Evolutionary conservation across 2,329 filamentous ascomycete genomes (phyloP), one percentile per base, ranked within the genome.

Genomic region (Pseudophaeomoniella oleicola): DNA sequence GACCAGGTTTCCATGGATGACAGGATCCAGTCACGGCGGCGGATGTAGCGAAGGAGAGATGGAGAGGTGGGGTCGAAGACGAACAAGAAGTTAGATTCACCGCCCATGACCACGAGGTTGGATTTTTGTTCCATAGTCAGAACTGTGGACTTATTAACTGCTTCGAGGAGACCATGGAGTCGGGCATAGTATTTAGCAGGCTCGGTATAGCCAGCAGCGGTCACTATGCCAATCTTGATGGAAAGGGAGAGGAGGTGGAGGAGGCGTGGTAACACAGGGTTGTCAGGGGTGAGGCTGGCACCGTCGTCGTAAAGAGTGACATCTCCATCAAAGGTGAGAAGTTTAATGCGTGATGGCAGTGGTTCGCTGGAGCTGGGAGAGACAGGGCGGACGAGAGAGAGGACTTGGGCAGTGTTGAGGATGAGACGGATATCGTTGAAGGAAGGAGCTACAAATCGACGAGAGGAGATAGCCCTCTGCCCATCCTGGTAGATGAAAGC

Each of bases 271-370:
- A 96, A 86, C 12, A 93, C 75, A 0, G 85, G 81, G 54, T 82
- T 93, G 0, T 77, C 66, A 37, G 78, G 75, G 19, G 43, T 45
- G 37, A 42, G 43, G 44, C 75, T 83, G 49, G 85, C 71, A 10
- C 90, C 90, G 51, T 98, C 82, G 39, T 86, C 81, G 56, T 98
- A 98, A 15, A 98, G 69, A 1, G 90, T 98, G 35, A 98, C 86
- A 59, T 98, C 90, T 58, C 90, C 90, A 57, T 98, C 90, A 54
- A 98, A 98, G 0, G 90, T 98, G 37, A 93, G 79, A 3, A 98
- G 71, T 11, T 37, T 17, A 16, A 36, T 19, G 12, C 32, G 19
- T 10, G 12, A 16, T 6, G 35, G 34, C 18, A 42, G 45, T 9
- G 4, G 11, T 30, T 4, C 11, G 10, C 11, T n/a, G 6, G 34